phyloP scores from a whole-genome alignment of 345 rosid genomes.

The Populus ilicifolia region DNA sequence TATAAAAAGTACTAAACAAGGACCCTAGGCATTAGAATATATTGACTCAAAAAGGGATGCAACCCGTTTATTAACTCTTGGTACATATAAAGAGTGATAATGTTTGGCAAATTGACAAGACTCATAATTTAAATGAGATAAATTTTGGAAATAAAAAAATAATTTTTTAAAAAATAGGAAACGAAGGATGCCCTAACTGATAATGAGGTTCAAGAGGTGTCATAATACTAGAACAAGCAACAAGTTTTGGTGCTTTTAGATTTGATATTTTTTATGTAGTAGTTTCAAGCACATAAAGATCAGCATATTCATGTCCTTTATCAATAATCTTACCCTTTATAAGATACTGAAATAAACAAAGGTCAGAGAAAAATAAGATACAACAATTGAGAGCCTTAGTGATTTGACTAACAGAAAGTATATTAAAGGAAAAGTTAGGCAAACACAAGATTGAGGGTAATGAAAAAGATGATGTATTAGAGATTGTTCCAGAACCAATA shows the following conservation, averaged over 20 bases:
- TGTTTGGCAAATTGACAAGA: not conserved
- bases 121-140: not conserved
- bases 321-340: not conserved
- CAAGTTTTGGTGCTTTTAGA: not conserved
- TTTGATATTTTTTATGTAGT: not conserved
- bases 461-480: not conserved
- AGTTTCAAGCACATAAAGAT: not conserved
- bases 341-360: not conserved
- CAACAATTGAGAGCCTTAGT: not conserved
- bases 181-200: not conserved
- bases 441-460: not conserved
- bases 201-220: not conserved
- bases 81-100: not conserved
- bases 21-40: not conserved
- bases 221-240: not conserved
- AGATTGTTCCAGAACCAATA: not conserved
- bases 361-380: not conserved
- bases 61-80: not conserved
- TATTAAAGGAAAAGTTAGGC: not conserved
- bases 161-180: not conserved
- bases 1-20: too few species aligned
- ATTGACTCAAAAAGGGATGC: not conserved
- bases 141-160: not conserved
- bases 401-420: not conserved
- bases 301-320: not conserved